A percentile compares a stretch with the other conserved stretches of the same genome.
Conservation (phyloP, 345 rosid species). For the Eucalyptus leucophloia region DNA sequence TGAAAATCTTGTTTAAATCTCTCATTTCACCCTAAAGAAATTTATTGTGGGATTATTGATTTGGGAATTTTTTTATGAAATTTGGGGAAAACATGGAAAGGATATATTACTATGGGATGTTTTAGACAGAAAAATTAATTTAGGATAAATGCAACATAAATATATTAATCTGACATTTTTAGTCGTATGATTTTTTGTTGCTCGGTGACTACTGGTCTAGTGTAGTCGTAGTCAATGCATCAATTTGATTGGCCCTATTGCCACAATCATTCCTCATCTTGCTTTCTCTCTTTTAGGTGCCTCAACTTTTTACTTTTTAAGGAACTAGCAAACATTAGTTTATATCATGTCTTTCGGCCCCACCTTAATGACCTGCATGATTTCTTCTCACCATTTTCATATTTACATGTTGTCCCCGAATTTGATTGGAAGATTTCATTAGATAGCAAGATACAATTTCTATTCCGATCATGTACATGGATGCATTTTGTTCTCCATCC, state of each 20-base stretch:
- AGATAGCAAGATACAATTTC: neutral
- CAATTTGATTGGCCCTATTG: neutral
- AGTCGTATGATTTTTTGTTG: neutral
- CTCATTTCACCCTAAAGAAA: neutral
- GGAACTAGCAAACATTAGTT: neutral
- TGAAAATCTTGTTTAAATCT: neutral
- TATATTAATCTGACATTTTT: neutral
- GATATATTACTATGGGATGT: neutral
- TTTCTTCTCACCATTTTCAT: neutral
- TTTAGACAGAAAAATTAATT: neutral
- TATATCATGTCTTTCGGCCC: neutral
- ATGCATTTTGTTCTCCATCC: neutral
- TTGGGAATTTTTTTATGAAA: neutral
- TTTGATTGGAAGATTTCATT: neutral
- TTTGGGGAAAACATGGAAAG: too few relatives aligned
- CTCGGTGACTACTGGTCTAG: neutral
- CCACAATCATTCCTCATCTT: neutral
- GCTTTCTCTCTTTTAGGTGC: neutral
- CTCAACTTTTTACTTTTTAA: neutral
- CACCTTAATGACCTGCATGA: neutral
- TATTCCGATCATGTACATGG: neutral
- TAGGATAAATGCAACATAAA: neutral
- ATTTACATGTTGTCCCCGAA: neutral
- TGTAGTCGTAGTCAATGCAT: neutral
- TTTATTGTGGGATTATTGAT: accelerated